Conservation (phyloP, 2,329 filamentous ascomycete genomes). For the Trichoderma sp. region DNA sequence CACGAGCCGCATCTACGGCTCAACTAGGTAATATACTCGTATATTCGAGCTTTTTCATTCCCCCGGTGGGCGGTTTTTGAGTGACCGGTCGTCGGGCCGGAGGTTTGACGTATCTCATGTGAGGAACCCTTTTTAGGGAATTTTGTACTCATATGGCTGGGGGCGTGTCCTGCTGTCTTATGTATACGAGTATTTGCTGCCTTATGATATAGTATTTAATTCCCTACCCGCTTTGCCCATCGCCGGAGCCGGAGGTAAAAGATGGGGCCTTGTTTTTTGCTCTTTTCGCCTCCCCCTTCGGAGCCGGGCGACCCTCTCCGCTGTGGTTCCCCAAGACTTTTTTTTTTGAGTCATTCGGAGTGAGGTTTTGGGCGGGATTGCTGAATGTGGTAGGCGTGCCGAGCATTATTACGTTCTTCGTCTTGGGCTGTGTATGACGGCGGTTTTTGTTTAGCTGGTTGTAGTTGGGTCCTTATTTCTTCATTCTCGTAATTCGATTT, state of each 20-base stretch:
- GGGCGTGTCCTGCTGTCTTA: no score
- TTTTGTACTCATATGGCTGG: no score
- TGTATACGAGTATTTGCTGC: no score
- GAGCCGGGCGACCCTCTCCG: conserved; percentile 19
- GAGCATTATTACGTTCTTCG: background rate
- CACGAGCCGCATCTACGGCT: background rate
- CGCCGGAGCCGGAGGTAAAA: conserved; percentile 27
- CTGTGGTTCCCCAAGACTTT: background rate
- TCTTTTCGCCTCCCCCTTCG: background rate
- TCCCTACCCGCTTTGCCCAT: no score
- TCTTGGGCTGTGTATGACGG: background rate
- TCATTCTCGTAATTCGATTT: background rate
- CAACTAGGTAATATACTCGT: no score
- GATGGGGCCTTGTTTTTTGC: background rate
- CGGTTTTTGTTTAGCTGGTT: background rate
- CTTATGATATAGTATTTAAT: no score
- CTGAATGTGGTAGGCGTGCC: background rate
- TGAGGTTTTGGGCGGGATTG: background rate
- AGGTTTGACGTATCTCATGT: background rate
- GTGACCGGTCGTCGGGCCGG: background rate
- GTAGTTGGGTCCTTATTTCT: background rate
- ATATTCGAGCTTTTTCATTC: background rate
- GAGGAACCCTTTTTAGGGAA: background rate
- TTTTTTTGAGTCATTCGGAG: conserved; percentile 4
- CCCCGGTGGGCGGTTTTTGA: background rate